Conservation (phyloP, 2,329 filamentous ascomycete species). For the Parafenestella ontariensis region DNA sequence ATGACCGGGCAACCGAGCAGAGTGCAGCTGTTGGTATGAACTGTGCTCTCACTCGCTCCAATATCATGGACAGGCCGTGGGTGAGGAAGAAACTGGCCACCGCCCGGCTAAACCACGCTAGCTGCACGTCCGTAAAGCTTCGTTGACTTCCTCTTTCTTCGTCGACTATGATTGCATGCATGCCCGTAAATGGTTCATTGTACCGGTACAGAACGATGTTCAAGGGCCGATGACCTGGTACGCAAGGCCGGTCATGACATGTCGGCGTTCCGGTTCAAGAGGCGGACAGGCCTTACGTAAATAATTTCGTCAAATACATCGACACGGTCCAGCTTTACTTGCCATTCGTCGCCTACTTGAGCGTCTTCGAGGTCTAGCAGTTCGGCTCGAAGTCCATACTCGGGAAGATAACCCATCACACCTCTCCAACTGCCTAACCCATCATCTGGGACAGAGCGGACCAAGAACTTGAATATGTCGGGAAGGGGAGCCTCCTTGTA, state of each 20-base stretch:
- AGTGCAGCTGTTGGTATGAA: too few relatives aligned
- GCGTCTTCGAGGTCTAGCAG: conserved; percentile 22
- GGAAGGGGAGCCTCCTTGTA: conserved; percentile 62
- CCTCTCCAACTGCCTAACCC: background rate
- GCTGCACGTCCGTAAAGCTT: too few relatives aligned
- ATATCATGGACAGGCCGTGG: too few relatives aligned
- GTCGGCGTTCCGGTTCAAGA: conserved; percentile 39
- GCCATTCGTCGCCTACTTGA: conserved; percentile 55
- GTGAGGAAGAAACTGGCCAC: too few relatives aligned
- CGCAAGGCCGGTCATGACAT: background rate
- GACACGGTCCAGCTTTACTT: conserved; percentile 49
- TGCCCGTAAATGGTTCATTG: too few relatives aligned
- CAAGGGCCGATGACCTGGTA: background rate
- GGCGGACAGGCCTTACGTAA: conserved; percentile 46
- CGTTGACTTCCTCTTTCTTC: too few relatives aligned
- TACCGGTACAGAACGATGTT: background rate
- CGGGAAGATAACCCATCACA: conserved; percentile 23
- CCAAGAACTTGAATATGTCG: conserved; percentile 51
- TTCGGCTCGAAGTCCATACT: conserved; percentile 21
- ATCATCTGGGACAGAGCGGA: conserved; percentile 15
- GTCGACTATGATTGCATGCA: too few relatives aligned
- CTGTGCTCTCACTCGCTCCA: too few relatives aligned
- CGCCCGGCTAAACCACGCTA: too few relatives aligned
- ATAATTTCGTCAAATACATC: conserved; percentile 44
- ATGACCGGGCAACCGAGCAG: too few relatives aligned